phyloP scores from a whole-genome alignment of 352 stramenopile genomes.

The Pythium angustatum region DNA sequence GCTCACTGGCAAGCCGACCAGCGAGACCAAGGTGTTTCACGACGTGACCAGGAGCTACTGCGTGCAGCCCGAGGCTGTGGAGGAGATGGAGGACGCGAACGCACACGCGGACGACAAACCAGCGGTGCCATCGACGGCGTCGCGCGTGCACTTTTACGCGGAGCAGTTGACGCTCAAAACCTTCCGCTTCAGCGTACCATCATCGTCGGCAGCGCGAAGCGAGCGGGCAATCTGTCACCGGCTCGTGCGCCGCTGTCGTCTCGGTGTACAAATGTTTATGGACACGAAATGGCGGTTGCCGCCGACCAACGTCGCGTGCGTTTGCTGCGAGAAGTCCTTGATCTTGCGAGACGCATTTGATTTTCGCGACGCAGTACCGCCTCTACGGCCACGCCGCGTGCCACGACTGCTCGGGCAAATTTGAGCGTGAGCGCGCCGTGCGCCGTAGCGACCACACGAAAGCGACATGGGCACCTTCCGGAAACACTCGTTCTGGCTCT shows the following conservation, averaged over 20 bases:
- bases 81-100: neutral
- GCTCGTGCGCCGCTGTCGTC: conserved; percentile 54
- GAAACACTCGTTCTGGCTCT: conserved; percentile 84
- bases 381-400: conserved; percentile 66
- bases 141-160: conserved; percentile 32
- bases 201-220: neutral
- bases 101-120: neutral
- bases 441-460: conserved; percentile 28
- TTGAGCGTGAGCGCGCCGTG: conserved; percentile 33
- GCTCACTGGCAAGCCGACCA: conserved; percentile 14
- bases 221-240: conserved; percentile 19
- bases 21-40: conserved; percentile 25
- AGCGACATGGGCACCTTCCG: conserved; percentile 84
- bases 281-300: conserved; percentile 39
- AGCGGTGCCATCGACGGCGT: neutral
- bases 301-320: conserved; percentile 54
- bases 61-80: conserved; percentile 25
- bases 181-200: conserved; percentile 21
- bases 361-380: conserved; percentile 52
- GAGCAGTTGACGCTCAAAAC: conserved; percentile 27
- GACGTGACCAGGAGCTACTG: conserved; percentile 28
- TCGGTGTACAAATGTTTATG: conserved; percentile 59
- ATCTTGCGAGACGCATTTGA: too few relatives aligned
- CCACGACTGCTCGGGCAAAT: conserved; percentile 41
- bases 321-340: conserved; percentile 63